phyloP scores from a whole-genome alignment of 176 grass and related monocot genomes.

The Miscanthus lutarioriparius region DNA sequence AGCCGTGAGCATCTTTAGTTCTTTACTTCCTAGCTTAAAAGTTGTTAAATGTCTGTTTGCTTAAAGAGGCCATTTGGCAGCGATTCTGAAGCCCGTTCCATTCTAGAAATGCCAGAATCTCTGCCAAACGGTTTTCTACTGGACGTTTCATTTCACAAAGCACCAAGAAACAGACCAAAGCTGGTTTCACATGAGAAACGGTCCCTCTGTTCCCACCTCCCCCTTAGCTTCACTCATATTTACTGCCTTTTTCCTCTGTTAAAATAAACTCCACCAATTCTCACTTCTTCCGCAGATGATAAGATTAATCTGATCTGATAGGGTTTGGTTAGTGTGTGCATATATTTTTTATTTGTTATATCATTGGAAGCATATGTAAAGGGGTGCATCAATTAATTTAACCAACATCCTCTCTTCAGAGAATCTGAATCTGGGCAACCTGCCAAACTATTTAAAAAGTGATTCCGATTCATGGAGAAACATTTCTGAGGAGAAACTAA shows the following conservation, averaged over 20 bases:
- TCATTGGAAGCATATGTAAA: neutral
- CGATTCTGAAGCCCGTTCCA: neutral
- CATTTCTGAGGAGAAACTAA: neutral
- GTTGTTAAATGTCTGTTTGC: neutral
- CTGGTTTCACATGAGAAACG: neutral
- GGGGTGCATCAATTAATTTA: neutral
- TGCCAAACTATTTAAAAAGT: neutral
- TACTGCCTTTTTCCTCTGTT: neutral
- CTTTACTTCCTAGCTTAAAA: neutral
- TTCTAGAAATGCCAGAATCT: neutral
- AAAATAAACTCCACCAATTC: neutral
- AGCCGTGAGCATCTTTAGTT: conserved; percentile 19
- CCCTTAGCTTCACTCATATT: neutral
- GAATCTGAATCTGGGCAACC: neutral
- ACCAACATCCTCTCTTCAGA: neutral
- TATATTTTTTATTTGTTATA: neutral
- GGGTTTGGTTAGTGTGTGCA: neutral
- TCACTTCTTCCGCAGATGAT: neutral
- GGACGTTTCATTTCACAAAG: neutral
- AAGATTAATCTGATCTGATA: neutral
- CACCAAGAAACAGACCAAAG: neutral
- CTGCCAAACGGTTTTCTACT: neutral
- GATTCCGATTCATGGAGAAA: neutral
- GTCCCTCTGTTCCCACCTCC: neutral
- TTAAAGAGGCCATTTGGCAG: neutral